Evolutionary conservation across 1,139 yeast species (phyloP).

Genomic region (Candida sojae): DNA sequence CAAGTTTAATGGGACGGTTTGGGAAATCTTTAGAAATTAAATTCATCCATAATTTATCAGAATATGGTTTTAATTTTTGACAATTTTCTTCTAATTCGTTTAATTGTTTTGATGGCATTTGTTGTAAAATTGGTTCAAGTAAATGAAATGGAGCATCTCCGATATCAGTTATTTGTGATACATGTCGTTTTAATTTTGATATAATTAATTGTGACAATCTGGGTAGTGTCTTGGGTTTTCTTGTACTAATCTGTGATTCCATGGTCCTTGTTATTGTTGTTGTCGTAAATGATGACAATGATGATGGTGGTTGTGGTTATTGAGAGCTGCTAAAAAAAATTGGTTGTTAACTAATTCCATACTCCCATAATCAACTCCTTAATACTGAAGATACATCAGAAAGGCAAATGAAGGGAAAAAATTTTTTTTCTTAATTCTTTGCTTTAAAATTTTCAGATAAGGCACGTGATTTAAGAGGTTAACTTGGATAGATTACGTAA

Average conservation of each 20-base stretch:
- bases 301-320: too few relatives aligned
- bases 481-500: too few relatives aligned
- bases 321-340: too few relatives aligned
- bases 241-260: constrained; percentile 58
- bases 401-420: too few relatives aligned
- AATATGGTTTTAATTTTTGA: constrained; percentile 46
- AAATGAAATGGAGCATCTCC: constrained; percentile 53
- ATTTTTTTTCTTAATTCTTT: too few relatives aligned
- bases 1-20: constrained; percentile 9
- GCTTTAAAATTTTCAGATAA: too few relatives aligned
- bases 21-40: constrained; percentile 53
- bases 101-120: constrained; percentile 51
- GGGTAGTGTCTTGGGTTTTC: constrained; percentile 40
- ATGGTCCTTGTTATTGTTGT: background rate
- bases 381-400: too few relatives aligned
- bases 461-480: too few relatives aligned
- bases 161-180: constrained; percentile 32
- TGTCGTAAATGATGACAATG: too few relatives aligned
- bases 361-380: too few relatives aligned
- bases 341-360: too few relatives aligned
- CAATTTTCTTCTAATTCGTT: constrained; percentile 44
- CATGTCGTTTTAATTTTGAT: constrained; percentile 10
- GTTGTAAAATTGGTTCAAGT: constrained; percentile 41
- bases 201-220: constrained; percentile 13
- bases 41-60: constrained; percentile 53